Evolutionary conservation across 2,329 filamentous ascomycete species (phyloP).

Genomic region (Passalora sequoiae): DNA sequence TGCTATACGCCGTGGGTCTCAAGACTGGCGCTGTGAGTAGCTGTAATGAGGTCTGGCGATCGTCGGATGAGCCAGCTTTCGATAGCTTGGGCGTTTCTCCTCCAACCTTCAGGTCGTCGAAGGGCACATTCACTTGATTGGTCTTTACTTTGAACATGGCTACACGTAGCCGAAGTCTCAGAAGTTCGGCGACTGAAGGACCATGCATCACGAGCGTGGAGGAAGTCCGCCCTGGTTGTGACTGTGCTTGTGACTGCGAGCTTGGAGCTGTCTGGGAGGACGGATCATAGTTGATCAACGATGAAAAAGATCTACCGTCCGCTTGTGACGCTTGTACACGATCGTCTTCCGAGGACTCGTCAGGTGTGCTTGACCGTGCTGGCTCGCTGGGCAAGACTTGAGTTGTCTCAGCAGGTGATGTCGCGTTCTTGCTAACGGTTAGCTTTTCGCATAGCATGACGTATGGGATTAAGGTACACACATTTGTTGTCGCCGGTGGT

Average conservation of each 20-base stretch:
- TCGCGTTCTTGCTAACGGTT: neutral
- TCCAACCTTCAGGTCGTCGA: constrained; percentile 50
- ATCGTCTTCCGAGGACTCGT: constrained; percentile 18
- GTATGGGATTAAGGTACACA: neutral
- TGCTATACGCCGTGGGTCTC: constrained; percentile 36
- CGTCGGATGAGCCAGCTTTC: constrained; percentile 1
- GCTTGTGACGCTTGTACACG: constrained; percentile 26
- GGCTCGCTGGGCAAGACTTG: constrained; percentile 16
- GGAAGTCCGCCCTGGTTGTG: neutral
- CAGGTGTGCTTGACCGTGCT: constrained; percentile 28
- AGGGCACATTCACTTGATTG: constrained; percentile 62
- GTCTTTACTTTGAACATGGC: constrained; percentile 72
- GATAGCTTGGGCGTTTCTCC: too few species aligned
- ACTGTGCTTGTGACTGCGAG: constrained; percentile 8
- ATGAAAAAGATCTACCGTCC: constrained; percentile 43
- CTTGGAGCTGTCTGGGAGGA: constrained; percentile 34
- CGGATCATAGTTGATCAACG: constrained; percentile 45
- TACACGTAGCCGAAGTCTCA: constrained; percentile 63
- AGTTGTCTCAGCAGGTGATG: constrained; percentile 16
- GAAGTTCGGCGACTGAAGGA: constrained; percentile 53
- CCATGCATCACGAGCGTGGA: constrained; percentile 7
- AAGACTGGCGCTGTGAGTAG: constrained; percentile 38
- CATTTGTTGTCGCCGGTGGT: neutral
- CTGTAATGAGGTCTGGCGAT: constrained; percentile 14
- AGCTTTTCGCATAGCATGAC: neutral